Base-by-base conservation (phyloP, 768 basidiomycete genomes). In the Leccinum fibrillosum region DNA sequence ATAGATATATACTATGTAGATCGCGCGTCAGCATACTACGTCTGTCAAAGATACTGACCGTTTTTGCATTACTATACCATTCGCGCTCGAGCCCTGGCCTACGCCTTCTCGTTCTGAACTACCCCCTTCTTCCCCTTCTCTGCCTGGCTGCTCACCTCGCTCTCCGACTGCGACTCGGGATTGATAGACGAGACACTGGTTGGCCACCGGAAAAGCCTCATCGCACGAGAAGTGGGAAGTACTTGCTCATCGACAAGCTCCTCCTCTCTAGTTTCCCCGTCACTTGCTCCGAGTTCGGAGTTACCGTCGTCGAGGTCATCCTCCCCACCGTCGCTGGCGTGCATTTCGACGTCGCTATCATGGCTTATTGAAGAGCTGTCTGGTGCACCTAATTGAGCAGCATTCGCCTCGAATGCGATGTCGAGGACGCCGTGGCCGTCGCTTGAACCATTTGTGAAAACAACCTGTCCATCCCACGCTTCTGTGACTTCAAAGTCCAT, bases 191-290 rank as follows among this genome's bases (percentile, higher is more conserved):
- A 82, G 44, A 88, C 80, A 17, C 71, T 71, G 19, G 78, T 80
- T 8, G 90, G 90, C 62, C 85, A 81, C 64, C 77, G 82, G 76
- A 90, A 89, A 48, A 89, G 76, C 58, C 78, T 76, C 84, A 90
- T 88, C 23, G 88, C 88, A 55, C 83, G 84, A n/a, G 83, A 83
- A 56, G 89, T 92, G 26, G 86, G 88, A 6, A 90, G 76, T 55
- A 86, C 84, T 59, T 85, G 81, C 9, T 84, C 81, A 54, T 87
- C 89, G n/a, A 92, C 85, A 52, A 92, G 84, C 60, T 93, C 90
- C 61, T 90, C 88, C 67, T 92, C 90, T 2, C 91, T 92, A 4
- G 90, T 90, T 61, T 91, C 88, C 1, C 89, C 88, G 6, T 84
- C 86, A 56, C 76, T 81, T 39, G 79, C 82, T 49, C 76, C 81